phyloP scores from a whole-genome alignment of 192 early-diverging fungal genomes.

The Phlyctochytrium arcticum region DNA sequence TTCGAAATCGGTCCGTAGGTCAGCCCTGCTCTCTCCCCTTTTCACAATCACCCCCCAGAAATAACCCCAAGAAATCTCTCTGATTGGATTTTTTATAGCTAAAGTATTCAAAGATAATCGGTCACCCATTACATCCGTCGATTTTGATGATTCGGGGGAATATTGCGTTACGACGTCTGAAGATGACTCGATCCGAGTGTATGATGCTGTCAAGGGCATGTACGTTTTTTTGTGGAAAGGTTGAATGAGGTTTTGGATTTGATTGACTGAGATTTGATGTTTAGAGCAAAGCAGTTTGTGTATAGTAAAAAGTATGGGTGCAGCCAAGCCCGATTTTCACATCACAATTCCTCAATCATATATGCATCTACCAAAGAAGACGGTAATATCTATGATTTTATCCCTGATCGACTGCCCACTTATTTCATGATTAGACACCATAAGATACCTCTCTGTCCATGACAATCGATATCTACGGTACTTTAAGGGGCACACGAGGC shows the following conservation, averaged over 20 bases:
- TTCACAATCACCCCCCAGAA: background rate
- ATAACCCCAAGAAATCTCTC: background rate
- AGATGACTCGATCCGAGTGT: slow-evolving; percentile 86
- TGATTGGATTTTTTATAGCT: slow-evolving; percentile 23
- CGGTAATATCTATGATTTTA: slow-evolving; percentile 36
- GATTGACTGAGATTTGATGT: background rate
- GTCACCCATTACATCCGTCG: slow-evolving; percentile 69
- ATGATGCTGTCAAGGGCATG: slow-evolving; percentile 76
- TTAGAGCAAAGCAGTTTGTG: slow-evolving; percentile 63
- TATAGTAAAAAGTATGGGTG: slow-evolving; percentile 97
- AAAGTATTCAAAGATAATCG: slow-evolving; percentile 79
- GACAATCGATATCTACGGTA: slow-evolving; percentile 93
- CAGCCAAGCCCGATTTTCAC: slow-evolving; percentile 81
- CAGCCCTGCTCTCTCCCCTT: background rate
- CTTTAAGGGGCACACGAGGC: slow-evolving; percentile 81
- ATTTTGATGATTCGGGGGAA: slow-evolving; percentile 74
- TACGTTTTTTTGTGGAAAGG: slow-evolving; percentile 37
- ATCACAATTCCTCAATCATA: slow-evolving; percentile 69
- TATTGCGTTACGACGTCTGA: slow-evolving; percentile 73
- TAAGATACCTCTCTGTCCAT: slow-evolving; percentile 90
- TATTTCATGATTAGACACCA: slow-evolving; percentile 59
- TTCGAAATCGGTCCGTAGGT: slow-evolving; percentile 21
- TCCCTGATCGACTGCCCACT: background rate
- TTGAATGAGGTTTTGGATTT: background rate
- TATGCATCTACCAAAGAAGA: slow-evolving; percentile 95